Base-by-base conservation (phyloP, 2,329 filamentous ascomycete species). In the Grosmannia clavigera region DNA sequence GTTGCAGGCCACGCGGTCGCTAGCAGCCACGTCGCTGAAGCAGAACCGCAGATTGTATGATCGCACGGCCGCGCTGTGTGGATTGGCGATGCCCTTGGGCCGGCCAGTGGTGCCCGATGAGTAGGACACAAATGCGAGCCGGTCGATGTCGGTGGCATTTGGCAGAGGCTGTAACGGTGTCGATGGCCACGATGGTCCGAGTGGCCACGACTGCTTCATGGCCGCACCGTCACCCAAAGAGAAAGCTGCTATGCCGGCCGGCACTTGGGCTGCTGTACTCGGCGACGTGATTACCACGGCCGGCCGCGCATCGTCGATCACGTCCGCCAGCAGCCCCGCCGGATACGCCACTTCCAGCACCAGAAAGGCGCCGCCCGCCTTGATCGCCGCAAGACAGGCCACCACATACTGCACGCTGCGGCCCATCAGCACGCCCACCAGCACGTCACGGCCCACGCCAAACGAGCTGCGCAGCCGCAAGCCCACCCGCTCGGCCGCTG, bases 1-100 rank as follows among this genome's bases (percentile, higher is more conserved):
- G 75, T 92, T 92, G 74, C 88, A 92, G n/a, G 88, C 88, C 12
- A 92, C 87, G 7, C 88, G 81, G 65, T 91, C 88, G 19, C 87
- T 87, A 0, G 84, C 85, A 22, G 79, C 72, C 3, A 90, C 75
- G 69, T 92, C 85, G 64, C 83, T 86, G 56, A 92, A 71, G 11
- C 74, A 76, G 67, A 92, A 92, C 70, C 88, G 77, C 64, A 90
- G 71, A 65, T 89, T 77, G 68, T 92, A 92, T 7, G 88, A 92
- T 33, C 81, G 78, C 1, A 92, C 84, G 0, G 88, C 78, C 19
- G 88, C 88, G 66, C 82, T 78, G 70, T 92, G 88, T 2, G 87
- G 85, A 69, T 92, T 92, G 59, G 86, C 86, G 68, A 92, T 92
- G 59, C 87, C 87, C 71, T 91, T 91, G n/a, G 87, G 87, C 64